phyloP scores from a whole-genome alignment of 1,284 basidiomycete genomes.

The Pascua guehoae region DNA sequence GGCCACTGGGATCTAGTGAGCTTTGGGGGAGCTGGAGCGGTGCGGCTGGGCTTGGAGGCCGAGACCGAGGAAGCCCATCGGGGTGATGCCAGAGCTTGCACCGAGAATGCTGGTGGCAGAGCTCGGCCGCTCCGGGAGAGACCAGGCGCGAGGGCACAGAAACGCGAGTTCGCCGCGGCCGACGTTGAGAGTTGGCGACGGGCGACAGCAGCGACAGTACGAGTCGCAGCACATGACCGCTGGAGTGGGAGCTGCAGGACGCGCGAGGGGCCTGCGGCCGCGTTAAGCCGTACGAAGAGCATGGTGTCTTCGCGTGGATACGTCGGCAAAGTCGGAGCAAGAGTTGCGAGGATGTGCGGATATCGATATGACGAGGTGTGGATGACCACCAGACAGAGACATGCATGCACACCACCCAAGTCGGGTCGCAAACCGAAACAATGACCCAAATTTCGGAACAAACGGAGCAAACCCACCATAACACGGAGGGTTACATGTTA shows the following conservation, averaged over 20 bases:
- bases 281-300: conserved; percentile 3
- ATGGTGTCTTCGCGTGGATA: background rate
- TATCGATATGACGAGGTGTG: no score
- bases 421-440: no score
- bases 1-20: conserved; percentile 15
- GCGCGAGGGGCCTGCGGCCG: conserved; percentile 7
- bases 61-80: background rate
- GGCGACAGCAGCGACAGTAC: background rate
- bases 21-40: background rate
- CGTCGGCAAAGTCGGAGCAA: no score
- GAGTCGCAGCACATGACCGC: background rate
- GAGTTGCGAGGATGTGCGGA: no score
- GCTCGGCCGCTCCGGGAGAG: no score
- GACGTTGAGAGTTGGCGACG: background rate
- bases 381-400: no score
- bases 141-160: background rate
- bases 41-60: background rate
- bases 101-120: no score
- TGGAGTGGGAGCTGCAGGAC: background rate
- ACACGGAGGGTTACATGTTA: no score
- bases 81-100: no score
- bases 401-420: no score
- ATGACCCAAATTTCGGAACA: no score
- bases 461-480: no score
- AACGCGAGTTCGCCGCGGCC: background rate